These are phyloP conservation scores for Saturnispora dispora DNA, from an alignment of 805 yeast genomes.

Conservation along the genomic window DNA sequence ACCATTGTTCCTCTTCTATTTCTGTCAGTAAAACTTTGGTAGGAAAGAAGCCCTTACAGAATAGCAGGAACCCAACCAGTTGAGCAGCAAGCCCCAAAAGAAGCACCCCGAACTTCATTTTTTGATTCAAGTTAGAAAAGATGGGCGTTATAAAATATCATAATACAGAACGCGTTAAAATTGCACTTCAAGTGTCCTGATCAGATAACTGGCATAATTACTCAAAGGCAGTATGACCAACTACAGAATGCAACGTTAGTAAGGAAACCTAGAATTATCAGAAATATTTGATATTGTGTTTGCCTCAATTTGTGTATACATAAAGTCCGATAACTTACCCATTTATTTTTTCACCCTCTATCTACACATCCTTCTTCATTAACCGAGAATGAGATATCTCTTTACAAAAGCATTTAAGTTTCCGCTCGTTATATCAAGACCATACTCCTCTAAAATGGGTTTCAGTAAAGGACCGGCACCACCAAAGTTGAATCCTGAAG, in stretches of 20 bases:
- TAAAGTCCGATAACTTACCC: background rate
- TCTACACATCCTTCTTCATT: background rate
- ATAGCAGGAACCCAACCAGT: constrained; percentile 47
- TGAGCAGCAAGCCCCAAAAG: constrained; percentile 27
- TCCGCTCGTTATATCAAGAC: background rate
- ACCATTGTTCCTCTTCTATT: constrained; percentile 30
- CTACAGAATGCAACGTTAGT: background rate
- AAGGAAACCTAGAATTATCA: too few relatives aligned
- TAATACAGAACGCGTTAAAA: background rate
- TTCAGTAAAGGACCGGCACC: constrained; percentile 38
- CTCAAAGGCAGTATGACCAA: background rate
- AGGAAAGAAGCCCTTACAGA: constrained; percentile 84
- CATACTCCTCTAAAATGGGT: constrained; percentile 7
- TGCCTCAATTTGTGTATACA: background rate
- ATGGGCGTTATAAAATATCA: background rate
- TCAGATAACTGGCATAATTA: background rate
- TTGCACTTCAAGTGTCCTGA: background rate
- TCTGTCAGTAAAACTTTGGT: constrained; percentile 75
- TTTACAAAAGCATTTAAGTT: background rate
- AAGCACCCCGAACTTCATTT: constrained; percentile 11
- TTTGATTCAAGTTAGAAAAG: background rate
- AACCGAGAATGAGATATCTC: background rate
- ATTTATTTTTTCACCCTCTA: background rate
- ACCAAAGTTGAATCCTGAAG: constrained; percentile 66
- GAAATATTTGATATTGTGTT: background rate